A percentile compares a stretch with the other conserved stretches of the same genome.
Conservation (phyloP, 257 asterid genomes). For the Solanum ahanhuiri region DNA sequence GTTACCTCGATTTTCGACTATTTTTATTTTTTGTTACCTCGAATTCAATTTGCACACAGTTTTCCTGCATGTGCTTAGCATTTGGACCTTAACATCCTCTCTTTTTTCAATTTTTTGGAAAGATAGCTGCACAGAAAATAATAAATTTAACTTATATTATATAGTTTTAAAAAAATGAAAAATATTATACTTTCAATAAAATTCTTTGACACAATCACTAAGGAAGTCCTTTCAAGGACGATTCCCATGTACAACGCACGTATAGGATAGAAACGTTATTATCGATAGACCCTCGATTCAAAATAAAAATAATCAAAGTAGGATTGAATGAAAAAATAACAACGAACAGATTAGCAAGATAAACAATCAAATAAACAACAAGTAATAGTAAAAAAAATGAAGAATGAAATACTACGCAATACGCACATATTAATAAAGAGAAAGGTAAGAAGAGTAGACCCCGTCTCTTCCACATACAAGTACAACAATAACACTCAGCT, state of each 20-base stretch:
- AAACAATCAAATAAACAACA: too few relatives aligned
- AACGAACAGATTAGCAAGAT: too few relatives aligned
- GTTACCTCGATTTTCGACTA: neutral
- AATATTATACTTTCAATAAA: neutral
- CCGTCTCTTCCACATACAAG: neutral
- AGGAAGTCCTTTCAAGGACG: neutral
- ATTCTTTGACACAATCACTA: neutral
- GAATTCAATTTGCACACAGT: neutral
- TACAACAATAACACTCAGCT: neutral
- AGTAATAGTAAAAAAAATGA: neutral
- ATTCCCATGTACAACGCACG: neutral
- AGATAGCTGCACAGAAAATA: neutral
- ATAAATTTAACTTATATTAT: neutral
- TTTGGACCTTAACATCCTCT: neutral
- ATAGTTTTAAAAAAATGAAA: neutral
- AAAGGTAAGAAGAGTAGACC: neutral
- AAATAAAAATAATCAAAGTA: accelerated
- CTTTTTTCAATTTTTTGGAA: neutral
- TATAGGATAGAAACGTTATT: too few relatives aligned
- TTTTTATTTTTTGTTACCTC: neutral
- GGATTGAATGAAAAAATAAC: too few relatives aligned
- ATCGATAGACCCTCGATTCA: accelerated
- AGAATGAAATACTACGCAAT: neutral
- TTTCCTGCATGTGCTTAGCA: neutral
- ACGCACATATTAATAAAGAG: neutral